These are phyloP conservation scores for Hymenoscyphus scutula DNA, from an alignment of 2,329 filamentous ascomycete species.

Conservation along the genomic window DNA sequence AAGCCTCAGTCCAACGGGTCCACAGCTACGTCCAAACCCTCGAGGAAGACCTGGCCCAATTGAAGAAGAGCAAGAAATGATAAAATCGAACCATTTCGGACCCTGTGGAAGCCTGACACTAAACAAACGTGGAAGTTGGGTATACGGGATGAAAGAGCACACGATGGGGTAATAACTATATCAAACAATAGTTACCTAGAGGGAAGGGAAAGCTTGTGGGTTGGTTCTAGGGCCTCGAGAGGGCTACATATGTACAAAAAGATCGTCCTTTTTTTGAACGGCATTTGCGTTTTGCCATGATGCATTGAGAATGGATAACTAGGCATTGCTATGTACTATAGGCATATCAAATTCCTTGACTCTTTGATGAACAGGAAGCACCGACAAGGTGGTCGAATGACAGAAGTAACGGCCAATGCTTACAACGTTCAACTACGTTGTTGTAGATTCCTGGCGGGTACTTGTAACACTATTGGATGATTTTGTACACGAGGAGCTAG, in stretches of 20 bases:
- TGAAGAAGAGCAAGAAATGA: conserved; percentile 61
- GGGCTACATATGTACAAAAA: conserved; percentile 24
- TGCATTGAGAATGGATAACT: conserved; percentile 22
- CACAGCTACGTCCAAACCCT: conserved; percentile 79
- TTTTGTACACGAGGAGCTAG: no score
- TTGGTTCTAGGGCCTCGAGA: conserved; percentile 1
- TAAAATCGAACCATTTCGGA: neutral
- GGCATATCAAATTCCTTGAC: conserved; percentile 13
- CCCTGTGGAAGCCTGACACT: neutral
- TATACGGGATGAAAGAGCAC: neutral
- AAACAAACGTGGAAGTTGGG: neutral
- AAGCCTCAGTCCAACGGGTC: conserved; percentile 82
- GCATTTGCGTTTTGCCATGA: conserved; percentile 22
- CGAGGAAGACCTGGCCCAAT: conserved; percentile 72
- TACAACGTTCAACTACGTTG: no score
- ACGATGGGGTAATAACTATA: neutral
- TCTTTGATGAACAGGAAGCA: neutral
- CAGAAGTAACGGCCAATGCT: no score
- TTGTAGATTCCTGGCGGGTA: no score
- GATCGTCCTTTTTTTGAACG: conserved; percentile 15
- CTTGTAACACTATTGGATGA: no score
- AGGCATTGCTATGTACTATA: conserved; percentile 16
- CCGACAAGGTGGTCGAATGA: no score
- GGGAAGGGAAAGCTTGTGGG: neutral
- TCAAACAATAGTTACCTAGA: neutral